Conservation (phyloP, 2,329 filamentous ascomycete species). For the Sporothrix sp. region DNA sequence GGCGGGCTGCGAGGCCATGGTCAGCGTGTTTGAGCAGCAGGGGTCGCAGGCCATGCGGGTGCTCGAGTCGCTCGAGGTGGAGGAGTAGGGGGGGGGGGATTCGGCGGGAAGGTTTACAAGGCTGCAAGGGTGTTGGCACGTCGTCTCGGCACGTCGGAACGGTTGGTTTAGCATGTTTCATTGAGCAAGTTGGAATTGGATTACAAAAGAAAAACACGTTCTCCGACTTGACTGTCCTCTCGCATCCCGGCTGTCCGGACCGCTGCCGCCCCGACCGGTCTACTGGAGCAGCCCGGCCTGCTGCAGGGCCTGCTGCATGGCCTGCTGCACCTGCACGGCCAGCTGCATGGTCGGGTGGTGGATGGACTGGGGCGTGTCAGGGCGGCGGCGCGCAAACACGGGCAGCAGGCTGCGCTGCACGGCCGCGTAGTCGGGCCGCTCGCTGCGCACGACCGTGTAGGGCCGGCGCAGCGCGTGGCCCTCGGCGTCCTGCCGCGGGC, state of each 20-base stretch:
- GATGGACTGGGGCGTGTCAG: not conserved
- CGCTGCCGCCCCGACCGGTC: too few relatives aligned
- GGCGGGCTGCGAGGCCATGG: constrained; percentile 72
- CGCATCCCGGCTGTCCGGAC: too few relatives aligned
- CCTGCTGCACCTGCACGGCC: too few relatives aligned
- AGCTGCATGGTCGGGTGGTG: too few relatives aligned
- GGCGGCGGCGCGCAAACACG: not conserved
- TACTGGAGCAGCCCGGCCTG: too few relatives aligned
- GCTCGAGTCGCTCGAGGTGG: constrained; percentile 61
- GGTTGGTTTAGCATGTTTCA: too few relatives aligned
- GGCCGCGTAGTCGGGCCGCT: constrained; percentile 3
- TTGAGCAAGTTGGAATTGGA: too few relatives aligned
- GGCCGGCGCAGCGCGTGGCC: not conserved
- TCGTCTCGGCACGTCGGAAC: not conserved
- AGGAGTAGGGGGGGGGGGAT: constrained; percentile 21
- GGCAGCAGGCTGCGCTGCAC: not conserved
- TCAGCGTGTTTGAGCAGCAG: constrained; percentile 74
- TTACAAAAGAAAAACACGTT: too few relatives aligned
- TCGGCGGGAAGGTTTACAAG: too few relatives aligned
- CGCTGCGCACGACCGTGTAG: constrained; percentile 5
- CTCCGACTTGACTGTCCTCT: too few relatives aligned
- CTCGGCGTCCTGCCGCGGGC: not conserved
- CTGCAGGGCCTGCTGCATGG: too few relatives aligned
- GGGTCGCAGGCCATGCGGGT: constrained; percentile 67
- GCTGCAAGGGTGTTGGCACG: too few relatives aligned